Percentiles rank a stretch among this genome's conserved stretches.
These are phyloP conservation scores for Rachicladosporium sp. DNA, from an alignment of 2,329 filamentous ascomycete genomes.

Conservation along the genomic window DNA sequence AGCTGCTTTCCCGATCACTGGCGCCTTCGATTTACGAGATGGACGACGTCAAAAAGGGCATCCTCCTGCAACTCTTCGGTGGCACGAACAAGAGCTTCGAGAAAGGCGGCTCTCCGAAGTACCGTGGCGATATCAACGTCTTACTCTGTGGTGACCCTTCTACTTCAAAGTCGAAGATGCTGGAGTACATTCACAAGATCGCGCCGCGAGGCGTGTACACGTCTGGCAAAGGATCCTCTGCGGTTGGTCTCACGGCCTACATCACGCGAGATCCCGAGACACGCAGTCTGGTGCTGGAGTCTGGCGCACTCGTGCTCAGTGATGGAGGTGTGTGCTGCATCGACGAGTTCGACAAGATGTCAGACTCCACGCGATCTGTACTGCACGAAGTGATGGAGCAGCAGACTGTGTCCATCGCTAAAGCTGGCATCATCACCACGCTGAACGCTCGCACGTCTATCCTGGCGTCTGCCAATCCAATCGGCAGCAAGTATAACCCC, in stretches of 20 bases:
- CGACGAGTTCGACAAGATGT: constrained; percentile 74
- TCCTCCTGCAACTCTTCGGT: constrained; percentile 88
- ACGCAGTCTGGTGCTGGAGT: constrained; percentile 61
- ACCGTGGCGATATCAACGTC: constrained; percentile 94
- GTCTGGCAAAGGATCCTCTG: constrained; percentile 63
- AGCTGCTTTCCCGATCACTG: constrained; percentile 77
- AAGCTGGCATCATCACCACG: constrained; percentile 71
- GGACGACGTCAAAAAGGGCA: constrained; percentile 98
- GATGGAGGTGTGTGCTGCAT: constrained; percentile 69
- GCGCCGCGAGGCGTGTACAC: constrained; percentile 77
- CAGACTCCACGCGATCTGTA: constrained; percentile 59
- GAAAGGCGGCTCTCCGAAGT: constrained; percentile 89
- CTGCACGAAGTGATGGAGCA: constrained; percentile 75
- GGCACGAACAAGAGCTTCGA: constrained; percentile 97
- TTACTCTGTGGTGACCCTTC: constrained; percentile 94
- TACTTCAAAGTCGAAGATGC: constrained; percentile 86
- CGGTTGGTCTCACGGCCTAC: constrained; percentile 66
- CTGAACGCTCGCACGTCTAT: constrained; percentile 93
- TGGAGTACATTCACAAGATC: constrained; percentile 94
- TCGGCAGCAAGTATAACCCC: constrained; percentile 94
- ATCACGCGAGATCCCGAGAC: constrained; percentile 64
- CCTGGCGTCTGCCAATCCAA: constrained; percentile 91
- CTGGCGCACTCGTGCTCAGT: constrained; percentile 59
- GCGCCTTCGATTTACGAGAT: constrained; percentile 95
- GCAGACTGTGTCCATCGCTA: constrained; percentile 66